Conservation (phyloP, 169 alveolate species). For the Eimeria necatrix region DNA sequence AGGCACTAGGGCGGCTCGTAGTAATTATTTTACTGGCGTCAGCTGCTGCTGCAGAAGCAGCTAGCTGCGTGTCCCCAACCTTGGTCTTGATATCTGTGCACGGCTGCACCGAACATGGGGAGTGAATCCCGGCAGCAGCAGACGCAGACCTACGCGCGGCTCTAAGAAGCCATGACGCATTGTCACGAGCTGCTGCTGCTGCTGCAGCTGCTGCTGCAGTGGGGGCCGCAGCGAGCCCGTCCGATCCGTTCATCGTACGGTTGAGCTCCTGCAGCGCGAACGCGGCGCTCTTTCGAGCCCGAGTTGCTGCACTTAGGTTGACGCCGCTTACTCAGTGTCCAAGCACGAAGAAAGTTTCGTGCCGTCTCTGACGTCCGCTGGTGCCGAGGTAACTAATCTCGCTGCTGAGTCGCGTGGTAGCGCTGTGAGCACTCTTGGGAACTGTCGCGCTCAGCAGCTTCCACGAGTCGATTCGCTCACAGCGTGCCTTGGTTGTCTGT, state of each 20-base stretch:
- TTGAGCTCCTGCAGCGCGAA: background rate
- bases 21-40: background rate
- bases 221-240: constrained; percentile 23
- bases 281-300: no score
- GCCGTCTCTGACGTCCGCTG: no score
- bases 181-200: constrained; percentile 43
- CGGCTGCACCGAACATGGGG: background rate
- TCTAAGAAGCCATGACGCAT: background rate
- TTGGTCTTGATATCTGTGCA: background rate
- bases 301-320: no score
- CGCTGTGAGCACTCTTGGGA: no score
- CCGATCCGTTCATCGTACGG: constrained; percentile 36
- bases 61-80: background rate
- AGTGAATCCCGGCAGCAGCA: background rate
- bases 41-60: constrained; percentile 26
- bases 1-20: background rate
- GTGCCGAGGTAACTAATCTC: no score
- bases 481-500: no score
- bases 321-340: no score
- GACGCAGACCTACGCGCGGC: background rate
- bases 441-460: no score
- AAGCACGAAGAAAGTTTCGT: no score
- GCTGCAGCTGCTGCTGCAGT: constrained; percentile 11
- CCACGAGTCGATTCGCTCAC: no score
- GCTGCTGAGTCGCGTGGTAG: no score